These are phyloP conservation scores for Boletus speciosus DNA, from an alignment of 768 basidiomycete species.

Conservation along the genomic window DNA sequence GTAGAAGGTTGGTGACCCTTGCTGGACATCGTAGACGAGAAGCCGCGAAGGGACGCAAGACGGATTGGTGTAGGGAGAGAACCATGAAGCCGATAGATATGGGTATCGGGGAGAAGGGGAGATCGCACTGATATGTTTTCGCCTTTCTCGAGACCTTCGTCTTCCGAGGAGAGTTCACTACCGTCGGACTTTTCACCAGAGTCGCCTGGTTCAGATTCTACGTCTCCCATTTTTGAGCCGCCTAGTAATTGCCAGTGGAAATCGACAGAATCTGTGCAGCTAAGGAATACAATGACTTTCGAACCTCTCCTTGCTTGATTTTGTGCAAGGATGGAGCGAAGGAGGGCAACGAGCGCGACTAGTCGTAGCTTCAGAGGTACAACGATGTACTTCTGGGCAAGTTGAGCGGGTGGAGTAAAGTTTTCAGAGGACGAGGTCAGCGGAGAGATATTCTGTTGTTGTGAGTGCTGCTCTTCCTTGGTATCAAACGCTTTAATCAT, in stretches of 20 bases:
- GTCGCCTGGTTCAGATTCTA: slow-evolving; percentile 23
- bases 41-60: slow-evolving; percentile 76
- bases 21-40: slow-evolving; percentile 47
- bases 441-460: slow-evolving; percentile 13
- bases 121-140: slow-evolving; percentile 58
- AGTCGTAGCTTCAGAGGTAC: slow-evolving; percentile 93
- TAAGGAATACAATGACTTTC: slow-evolving; percentile 93
- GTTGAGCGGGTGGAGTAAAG: slow-evolving; percentile 92
- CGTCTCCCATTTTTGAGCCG: slow-evolving; percentile 60
- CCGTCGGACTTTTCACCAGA: slow-evolving; percentile 26
- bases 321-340: slow-evolving; percentile 75
- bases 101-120: slow-evolving; percentile 74
- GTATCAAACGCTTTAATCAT: slow-evolving; percentile 74
- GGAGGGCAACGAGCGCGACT: slow-evolving; percentile 81
- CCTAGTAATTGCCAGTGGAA: slow-evolving; percentile 90
- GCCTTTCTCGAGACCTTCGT: slow-evolving; percentile 26
- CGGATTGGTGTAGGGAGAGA: slow-evolving; percentile 82
- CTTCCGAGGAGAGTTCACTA: slow-evolving; percentile 23
- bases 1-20: slow-evolving; percentile 31
- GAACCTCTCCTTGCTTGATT: slow-evolving; percentile 47
- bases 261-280: slow-evolving; percentile 97
- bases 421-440: slow-evolving; percentile 41
- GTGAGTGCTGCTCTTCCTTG: slow-evolving; percentile 29
- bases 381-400: slow-evolving; percentile 85
- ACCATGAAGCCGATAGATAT: slow-evolving; percentile 89